Conservation (phyloP, 2,329 filamentous ascomycete genomes). For the Erysiphe pisi region DNA sequence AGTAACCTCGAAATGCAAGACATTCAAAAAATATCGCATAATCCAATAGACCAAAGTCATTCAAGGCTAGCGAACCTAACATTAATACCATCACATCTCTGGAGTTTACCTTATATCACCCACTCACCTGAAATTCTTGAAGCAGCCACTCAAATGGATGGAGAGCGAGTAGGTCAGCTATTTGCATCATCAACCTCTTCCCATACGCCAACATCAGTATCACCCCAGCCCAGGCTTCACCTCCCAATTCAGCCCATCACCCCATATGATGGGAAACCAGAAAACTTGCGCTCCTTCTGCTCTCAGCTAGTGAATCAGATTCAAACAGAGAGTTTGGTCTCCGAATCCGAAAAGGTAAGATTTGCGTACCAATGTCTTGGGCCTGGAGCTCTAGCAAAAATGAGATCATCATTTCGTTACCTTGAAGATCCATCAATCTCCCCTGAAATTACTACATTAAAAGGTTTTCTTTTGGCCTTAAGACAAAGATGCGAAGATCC, state of each 20-base stretch:
- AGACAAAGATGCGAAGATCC: conserved; percentile 12
- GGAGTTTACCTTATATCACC: not conserved
- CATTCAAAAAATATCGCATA: not conserved
- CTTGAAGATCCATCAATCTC: conserved; percentile 20
- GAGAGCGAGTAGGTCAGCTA: not conserved
- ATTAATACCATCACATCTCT: not conserved
- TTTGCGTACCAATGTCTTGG: conserved; percentile 15
- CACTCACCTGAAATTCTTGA: not conserved
- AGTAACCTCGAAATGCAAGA: conserved; percentile 18
- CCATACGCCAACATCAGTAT: not conserved
- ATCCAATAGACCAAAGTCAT: conserved; percentile 22
- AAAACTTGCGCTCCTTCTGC: conserved; percentile 18
- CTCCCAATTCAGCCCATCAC: not conserved
- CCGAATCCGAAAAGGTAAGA: not conserved
- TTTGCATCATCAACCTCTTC: not conserved
- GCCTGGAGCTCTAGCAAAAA: not conserved
- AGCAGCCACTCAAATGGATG: not conserved
- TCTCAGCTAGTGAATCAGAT: conserved; percentile 19
- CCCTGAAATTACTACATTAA: not conserved
- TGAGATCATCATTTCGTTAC: not conserved
- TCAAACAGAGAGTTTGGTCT: not conserved
- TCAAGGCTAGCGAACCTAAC: not conserved
- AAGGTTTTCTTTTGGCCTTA: not conserved
- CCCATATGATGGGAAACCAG: not conserved
- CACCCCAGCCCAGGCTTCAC: not conserved